These are phyloP conservation scores for Pisolithus tinctorius DNA, from an alignment of 768 basidiomycete genomes.

Conservation along the genomic window DNA sequence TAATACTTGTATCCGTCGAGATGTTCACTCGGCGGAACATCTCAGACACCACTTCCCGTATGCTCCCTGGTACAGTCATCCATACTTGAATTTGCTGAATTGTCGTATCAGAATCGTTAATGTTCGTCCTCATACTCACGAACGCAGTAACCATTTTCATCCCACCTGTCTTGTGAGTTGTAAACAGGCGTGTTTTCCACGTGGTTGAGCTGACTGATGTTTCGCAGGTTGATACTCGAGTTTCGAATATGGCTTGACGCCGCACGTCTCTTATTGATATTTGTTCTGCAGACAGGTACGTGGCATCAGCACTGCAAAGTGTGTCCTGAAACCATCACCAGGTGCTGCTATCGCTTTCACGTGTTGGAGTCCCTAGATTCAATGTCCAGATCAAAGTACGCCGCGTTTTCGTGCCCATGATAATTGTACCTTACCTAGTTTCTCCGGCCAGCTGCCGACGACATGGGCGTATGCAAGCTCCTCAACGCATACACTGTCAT, in stretches of 20 bases:
- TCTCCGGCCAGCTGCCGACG: conserved; percentile 29
- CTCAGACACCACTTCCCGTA: conserved; percentile 40
- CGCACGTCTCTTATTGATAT: conserved; percentile 41
- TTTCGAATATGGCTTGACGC: conserved; percentile 52
- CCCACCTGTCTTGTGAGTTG: conserved; percentile 38
- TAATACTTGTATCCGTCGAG: conserved; percentile 39
- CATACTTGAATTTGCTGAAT: not conserved
- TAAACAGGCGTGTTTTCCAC: not conserved
- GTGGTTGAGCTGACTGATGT: conserved; percentile 2
- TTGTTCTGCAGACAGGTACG: conserved; percentile 41
- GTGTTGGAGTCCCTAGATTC: conserved; percentile 35
- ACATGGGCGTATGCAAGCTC: conserved; percentile 40
- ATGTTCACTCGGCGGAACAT: conserved; percentile 41
- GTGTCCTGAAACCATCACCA: conserved; percentile 9
- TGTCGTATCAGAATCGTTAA: conserved; percentile 33
- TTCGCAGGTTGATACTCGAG: conserved; percentile 34
- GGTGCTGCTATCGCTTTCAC: conserved; percentile 40
- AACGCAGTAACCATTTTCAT: conserved; percentile 35
- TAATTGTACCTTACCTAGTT: not conserved
- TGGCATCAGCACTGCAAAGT: not conserved
- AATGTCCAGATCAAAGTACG: conserved; percentile 40
- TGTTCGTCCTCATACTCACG: conserved; percentile 37
- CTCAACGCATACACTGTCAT: conserved; percentile 43
- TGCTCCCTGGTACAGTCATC: conserved; percentile 9
- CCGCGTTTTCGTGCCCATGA: not conserved